Evolutionary conservation across 2,329 filamentous ascomycete genomes (phyloP).

Genomic region (Stagonosporopsis chrysanthemi): DNA sequence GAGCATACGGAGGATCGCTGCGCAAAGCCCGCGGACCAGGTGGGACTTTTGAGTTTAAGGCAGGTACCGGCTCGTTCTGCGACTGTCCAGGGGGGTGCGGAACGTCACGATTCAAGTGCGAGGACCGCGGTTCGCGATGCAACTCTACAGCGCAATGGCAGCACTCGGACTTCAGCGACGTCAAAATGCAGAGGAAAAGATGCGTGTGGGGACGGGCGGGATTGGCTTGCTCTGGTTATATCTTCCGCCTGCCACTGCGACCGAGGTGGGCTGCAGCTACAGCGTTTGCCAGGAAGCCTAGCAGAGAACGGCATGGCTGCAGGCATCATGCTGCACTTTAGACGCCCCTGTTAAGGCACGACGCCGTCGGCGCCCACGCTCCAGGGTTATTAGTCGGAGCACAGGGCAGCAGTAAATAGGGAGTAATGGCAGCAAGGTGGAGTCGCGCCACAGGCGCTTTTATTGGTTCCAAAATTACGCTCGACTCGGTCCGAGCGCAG

Average conservation of each 20-base stretch:
- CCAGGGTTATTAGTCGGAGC: constrained; percentile 20
- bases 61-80: constrained; percentile 38
- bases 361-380: constrained; percentile 25
- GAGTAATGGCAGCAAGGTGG: constrained; percentile 25
- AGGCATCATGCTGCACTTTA: constrained; percentile 30
- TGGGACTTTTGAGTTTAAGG: constrained; percentile 37
- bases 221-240: constrained; percentile 26
- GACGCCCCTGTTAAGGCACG: constrained; percentile 29
- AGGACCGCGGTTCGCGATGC: constrained; percentile 27
- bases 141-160: constrained; percentile 20
- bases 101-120: constrained; percentile 33
- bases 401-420: constrained; percentile 28
- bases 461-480: constrained; percentile 32
- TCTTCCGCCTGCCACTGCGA: constrained; percentile 20
- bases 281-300: constrained; percentile 30
- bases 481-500: constrained; percentile 14
- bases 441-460: constrained; percentile 22
- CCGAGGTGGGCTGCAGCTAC: constrained; percentile 23
- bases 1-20: constrained; percentile 36
- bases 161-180: constrained; percentile 17
- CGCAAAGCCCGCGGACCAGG: constrained; percentile 33
- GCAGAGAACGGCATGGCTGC: constrained; percentile 26
- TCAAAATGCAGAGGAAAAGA: constrained; percentile 21
- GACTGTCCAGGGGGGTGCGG: constrained; percentile 29
- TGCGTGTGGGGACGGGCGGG: constrained; percentile 18